Base-by-base conservation (phyloP, 75 land plant genomes). In the Picea sitchensis region DNA sequence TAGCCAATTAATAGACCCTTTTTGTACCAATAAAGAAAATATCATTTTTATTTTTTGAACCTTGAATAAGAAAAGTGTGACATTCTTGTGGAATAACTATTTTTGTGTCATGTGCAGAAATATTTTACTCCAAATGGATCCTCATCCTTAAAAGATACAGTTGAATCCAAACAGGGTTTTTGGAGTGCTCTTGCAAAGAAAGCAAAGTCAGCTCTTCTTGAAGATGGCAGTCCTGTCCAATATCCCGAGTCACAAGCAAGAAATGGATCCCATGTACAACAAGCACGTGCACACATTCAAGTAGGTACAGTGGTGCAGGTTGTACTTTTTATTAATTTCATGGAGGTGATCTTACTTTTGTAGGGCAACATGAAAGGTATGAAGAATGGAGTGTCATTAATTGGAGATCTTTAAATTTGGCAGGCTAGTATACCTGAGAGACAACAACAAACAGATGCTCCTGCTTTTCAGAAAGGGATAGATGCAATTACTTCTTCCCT, bases 131-230 rank as follows among this genome's bases (percentile, higher is more conserved):
- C 81, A 3, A 77, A 88, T 83, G 86, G 80, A n/a, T 81, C 86
- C 36, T 73, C 85, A 57, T 85, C 90, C 20, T 76, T 79, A 69
- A 89, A 80, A 58, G 80, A n/a, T 76, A 61, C 79, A 61, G 77
- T 80, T 65, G 91, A 90, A 54, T 59, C 86, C 34, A 90, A 90
- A 47, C 47, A 82, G 44, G 88, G 94, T 54, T 90, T 92, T 58
- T 95, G 98, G 98, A 88, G 88, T 73, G 75, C 79, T 64, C 82
- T 95, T 56, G 95, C 98, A 51, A 84, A 88, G 73, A 95, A 92
- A 83, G 98, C 98, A 20, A 95, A 89, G 73, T 73, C 91, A 8
- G 80, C 76, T 36, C 74, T 92, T 54, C 78, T 95, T 74, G 95
- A 92, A 14, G 95, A 95, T 82, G 93, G 91, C 59, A 80, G 83